phyloP scores from a whole-genome alignment of 1,139 yeast species.

The Hyphopichia buzzinii region DNA sequence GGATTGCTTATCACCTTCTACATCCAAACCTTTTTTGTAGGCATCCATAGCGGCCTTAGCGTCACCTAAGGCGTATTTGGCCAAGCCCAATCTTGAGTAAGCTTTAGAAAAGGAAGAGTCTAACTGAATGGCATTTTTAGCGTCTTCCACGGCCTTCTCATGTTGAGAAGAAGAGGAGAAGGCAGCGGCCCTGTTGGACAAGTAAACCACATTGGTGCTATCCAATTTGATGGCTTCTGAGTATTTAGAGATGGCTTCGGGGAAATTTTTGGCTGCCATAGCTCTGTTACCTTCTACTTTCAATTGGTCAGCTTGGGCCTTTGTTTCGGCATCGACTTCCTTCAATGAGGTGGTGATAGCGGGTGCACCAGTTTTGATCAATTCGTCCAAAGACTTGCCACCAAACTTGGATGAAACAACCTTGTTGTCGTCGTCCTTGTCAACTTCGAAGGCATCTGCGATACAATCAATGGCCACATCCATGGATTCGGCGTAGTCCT shows the following conservation, averaged over 20 bases:
- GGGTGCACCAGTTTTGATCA: slow-evolving; percentile 41
- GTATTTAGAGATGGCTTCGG: slow-evolving; percentile 70
- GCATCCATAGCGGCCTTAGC: slow-evolving; percentile 89
- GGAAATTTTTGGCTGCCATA: slow-evolving; percentile 77
- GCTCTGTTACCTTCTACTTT: slow-evolving; percentile 89
- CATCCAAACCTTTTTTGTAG: slow-evolving; percentile 79
- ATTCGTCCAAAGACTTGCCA: slow-evolving; percentile 49
- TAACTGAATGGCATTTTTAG: slow-evolving; percentile 71
- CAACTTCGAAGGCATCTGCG: slow-evolving; percentile 80
- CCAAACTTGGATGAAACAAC: slow-evolving; percentile 37
- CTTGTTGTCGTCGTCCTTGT: slow-evolving; percentile 42
- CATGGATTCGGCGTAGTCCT: slow-evolving; percentile 85
- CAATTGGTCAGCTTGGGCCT: slow-evolving; percentile 75
- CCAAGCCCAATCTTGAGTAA: slow-evolving; percentile 92
- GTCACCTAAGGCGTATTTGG: slow-evolving; percentile 86
- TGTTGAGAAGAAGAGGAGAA: slow-evolving; percentile 76
- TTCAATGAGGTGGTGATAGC: slow-evolving; percentile 31
- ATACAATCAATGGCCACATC: slow-evolving; percentile 94
- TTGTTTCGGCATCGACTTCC: slow-evolving; percentile 53
- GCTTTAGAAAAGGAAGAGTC: slow-evolving; percentile 88
- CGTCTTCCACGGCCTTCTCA: slow-evolving; percentile 78
- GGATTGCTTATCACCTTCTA: slow-evolving; percentile 81
- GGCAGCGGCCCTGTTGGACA: slow-evolving; percentile 97
- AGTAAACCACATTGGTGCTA: slow-evolving; percentile 76
- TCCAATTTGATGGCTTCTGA: slow-evolving; percentile 76